A percentile compares a stretch with the other conserved stretches of the same genome.
Evolutionary conservation across 2,329 filamentous ascomycete genomes (phyloP).

Genomic region (Incumbomyces delicatus): DNA sequence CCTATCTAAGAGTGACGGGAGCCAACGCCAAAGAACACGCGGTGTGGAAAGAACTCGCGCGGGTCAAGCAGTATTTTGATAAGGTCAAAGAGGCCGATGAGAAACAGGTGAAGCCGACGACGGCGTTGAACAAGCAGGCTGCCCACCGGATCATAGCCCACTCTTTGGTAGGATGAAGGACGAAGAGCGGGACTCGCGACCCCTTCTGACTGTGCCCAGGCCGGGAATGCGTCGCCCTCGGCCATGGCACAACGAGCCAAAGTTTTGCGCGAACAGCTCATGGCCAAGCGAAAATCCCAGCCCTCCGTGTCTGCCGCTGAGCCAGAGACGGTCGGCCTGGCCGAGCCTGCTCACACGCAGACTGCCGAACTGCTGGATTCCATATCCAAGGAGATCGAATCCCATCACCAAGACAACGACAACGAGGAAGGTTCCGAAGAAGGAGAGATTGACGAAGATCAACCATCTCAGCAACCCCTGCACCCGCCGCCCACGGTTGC

Average conservation of each 20-base stretch:
- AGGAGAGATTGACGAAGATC: conserved; percentile 5
- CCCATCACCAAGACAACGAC: background rate
- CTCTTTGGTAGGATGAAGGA: conserved; percentile 49
- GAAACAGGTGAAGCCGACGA: conserved; percentile 39
- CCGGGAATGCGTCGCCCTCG: conserved; percentile 2
- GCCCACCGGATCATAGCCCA: conserved; percentile 73
- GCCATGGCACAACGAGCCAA: conserved; percentile 3
- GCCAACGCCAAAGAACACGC: conserved; percentile 74
- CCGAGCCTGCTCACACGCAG: too few species aligned
- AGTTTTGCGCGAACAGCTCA: conserved; percentile 1
- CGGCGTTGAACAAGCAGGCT: conserved; percentile 63
- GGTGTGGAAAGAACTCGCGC: conserved; percentile 73
- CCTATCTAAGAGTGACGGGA: conserved; percentile 68
- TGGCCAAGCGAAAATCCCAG: conserved; percentile 1
- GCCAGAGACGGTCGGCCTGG: too few species aligned
- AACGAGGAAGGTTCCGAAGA: conserved; percentile 1
- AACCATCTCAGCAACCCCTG: background rate
- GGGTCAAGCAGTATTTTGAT: conserved; percentile 81
- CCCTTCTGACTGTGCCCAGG: conserved; percentile 2
- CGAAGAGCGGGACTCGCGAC: background rate
- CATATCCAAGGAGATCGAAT: background rate
- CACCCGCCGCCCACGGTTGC: background rate
- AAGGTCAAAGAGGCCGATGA: conserved; percentile 74
- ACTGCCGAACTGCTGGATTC: conserved; percentile 2
- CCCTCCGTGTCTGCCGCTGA: too few species aligned